Percentiles rank a stretch among this genome's conserved stretches.
Evolutionary conservation across 2,329 filamentous ascomycete species (phyloP).

Genomic region (Aspergillus vadensis): DNA sequence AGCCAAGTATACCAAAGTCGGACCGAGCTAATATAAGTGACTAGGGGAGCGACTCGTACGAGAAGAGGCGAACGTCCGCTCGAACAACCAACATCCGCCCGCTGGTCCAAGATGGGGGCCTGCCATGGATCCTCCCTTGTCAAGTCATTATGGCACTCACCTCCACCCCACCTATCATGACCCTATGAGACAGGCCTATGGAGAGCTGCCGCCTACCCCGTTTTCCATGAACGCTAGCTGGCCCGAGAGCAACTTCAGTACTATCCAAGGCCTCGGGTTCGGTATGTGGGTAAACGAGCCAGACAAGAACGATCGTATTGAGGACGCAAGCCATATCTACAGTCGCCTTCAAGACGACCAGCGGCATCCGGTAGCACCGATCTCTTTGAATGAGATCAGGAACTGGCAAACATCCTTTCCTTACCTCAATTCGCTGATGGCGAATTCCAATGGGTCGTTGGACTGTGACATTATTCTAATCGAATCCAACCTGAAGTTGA

Average conservation of each 20-base stretch:
- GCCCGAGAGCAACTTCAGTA: constrained; percentile 32
- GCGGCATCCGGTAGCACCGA: constrained; percentile 35
- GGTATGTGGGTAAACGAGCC: constrained; percentile 50
- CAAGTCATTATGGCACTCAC: constrained; percentile 34
- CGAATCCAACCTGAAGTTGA: constrained; percentile 46
- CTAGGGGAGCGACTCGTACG: constrained; percentile 44
- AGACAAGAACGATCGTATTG: constrained; percentile 38
- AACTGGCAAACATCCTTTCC: constrained; percentile 48
- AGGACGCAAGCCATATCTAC: constrained; percentile 48
- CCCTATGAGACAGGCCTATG: constrained; percentile 36
- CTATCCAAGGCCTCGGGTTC: constrained; percentile 43
- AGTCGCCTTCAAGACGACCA: constrained; percentile 46
- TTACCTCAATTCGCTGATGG: constrained; percentile 38
- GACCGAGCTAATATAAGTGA: constrained; percentile 4
- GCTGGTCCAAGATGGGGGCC: constrained; percentile 36
- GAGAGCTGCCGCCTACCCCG: constrained; percentile 37
- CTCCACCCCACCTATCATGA: constrained; percentile 34
- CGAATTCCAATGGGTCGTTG: constrained; percentile 35
- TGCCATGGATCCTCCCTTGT: constrained; percentile 35
- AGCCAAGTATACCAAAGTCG: constrained; percentile 1
- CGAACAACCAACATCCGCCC: constrained; percentile 36
- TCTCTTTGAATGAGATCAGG: constrained; percentile 42
- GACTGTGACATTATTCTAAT: constrained; percentile 49
- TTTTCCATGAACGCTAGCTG: constrained; percentile 38
- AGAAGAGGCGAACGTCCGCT: constrained; percentile 37